These are phyloP conservation scores for Cucumis sativus DNA, from an alignment of 306 rosid genomes.

Conservation along the genomic window Cucumber_9930_V3 NC_026655.2:1145501-1146000, in stretches of 20 bases:
- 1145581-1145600: not conserved
- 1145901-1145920: not conserved
- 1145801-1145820: not conserved
- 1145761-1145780: not conserved
- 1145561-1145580: not conserved
- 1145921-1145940: not conserved
- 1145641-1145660: slow-evolving; percentile 42
- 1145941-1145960: slow-evolving; percentile 27
- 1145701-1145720: slow-evolving; percentile 27
- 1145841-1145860: not conserved
- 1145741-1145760: not conserved
- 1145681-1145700: slow-evolving; percentile 41
- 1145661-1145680: slow-evolving; percentile 67
- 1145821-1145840: not conserved
- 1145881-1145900: not conserved
- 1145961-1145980: slow-evolving; percentile 50
- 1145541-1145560: not conserved
- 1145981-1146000: slow-evolving; percentile 25
- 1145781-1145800: not conserved
- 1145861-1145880: not conserved
- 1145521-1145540: not conserved
- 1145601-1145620: not conserved
- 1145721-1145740: not conserved
- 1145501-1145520: not conserved
- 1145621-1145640: not conserved